These are phyloP conservation scores for Kurtzmaniella cleridarum DNA, from an alignment of 805 yeast species.

Conservation along the genomic window DNA sequence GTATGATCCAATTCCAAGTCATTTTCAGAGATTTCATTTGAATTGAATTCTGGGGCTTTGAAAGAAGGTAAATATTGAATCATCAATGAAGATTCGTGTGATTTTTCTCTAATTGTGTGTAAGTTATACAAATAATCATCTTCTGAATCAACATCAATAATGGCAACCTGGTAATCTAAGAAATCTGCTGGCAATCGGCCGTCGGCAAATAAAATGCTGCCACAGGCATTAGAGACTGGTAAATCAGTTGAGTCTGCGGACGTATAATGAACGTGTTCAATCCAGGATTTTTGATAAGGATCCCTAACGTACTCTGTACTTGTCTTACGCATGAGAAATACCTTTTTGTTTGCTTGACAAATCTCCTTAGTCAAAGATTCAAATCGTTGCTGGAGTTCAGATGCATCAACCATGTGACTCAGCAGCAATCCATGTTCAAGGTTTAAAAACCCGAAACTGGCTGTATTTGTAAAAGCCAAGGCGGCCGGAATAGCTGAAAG, in stretches of 20 bases:
- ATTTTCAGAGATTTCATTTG: constrained; percentile 5
- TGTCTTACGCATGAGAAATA: constrained; percentile 23
- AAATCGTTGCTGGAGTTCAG: constrained; percentile 13
- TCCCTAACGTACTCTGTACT: constrained; percentile 9
- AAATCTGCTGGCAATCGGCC: background rate
- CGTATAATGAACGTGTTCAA: constrained; percentile 13
- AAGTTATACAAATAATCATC: constrained; percentile 10
- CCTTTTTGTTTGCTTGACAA: constrained; percentile 14
- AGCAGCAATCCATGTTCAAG: constrained; percentile 7
- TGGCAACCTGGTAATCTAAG: constrained; percentile 8
- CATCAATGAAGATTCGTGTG: constrained; percentile 7
- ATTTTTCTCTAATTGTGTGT: background rate
- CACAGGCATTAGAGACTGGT: constrained; percentile 9
- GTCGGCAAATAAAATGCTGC: constrained; percentile 5
- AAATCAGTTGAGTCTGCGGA: constrained; percentile 14
- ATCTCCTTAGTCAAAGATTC: constrained; percentile 12
- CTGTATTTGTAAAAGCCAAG: constrained; percentile 20
- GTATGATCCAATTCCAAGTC: constrained; percentile 10
- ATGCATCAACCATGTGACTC: constrained; percentile 18
- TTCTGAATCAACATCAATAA: constrained; percentile 19
- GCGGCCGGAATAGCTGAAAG: constrained; percentile 10
- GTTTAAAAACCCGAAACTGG: constrained; percentile 14
- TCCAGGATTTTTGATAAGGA: too few species aligned
- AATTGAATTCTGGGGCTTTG: constrained; percentile 14
- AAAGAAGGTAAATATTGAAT: constrained; percentile 29